phyloP scores from a whole-genome alignment of 176 grass and related monocot genomes.

The Phoenix roebelenii region DNA sequence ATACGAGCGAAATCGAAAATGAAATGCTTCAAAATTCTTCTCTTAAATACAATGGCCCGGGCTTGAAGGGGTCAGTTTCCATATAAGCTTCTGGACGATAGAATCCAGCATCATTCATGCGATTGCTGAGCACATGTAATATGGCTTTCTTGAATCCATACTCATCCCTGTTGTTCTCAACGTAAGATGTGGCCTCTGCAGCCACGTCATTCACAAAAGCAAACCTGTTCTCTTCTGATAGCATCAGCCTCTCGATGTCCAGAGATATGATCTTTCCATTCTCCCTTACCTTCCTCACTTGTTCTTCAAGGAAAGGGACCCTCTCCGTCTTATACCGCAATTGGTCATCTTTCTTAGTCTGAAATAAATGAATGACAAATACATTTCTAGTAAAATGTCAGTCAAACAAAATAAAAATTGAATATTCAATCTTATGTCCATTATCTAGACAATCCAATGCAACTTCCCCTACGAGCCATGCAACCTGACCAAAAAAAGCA shows the following conservation, averaged over 20 bases:
- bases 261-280: constrained; percentile 63
- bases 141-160: constrained; percentile 75
- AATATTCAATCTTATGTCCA: too few species aligned
- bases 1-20: too few species aligned
- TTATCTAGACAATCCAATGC: too few species aligned
- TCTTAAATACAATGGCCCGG: constrained; percentile 58
- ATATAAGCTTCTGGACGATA: constrained; percentile 60
- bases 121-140: constrained; percentile 66
- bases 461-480: too few species aligned
- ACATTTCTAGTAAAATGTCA: not conserved
- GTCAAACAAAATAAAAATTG: not conserved
- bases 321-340: constrained; percentile 70
- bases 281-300: constrained; percentile 57
- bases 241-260: constrained; percentile 73
- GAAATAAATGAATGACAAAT: constrained; percentile 3
- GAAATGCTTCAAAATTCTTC: constrained; percentile 28
- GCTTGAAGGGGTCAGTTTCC: constrained; percentile 62
- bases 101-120: constrained; percentile 80
- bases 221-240: constrained; percentile 70
- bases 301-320: constrained; percentile 72
- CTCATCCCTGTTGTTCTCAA: constrained; percentile 66
- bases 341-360: constrained; percentile 65
- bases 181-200: constrained; percentile 61
- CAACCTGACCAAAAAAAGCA: too few species aligned
- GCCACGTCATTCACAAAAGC: constrained; percentile 71